Conservation (phyloP, 176 grass and related monocot genomes). For the Eremochloa ophiuroides region DNA sequence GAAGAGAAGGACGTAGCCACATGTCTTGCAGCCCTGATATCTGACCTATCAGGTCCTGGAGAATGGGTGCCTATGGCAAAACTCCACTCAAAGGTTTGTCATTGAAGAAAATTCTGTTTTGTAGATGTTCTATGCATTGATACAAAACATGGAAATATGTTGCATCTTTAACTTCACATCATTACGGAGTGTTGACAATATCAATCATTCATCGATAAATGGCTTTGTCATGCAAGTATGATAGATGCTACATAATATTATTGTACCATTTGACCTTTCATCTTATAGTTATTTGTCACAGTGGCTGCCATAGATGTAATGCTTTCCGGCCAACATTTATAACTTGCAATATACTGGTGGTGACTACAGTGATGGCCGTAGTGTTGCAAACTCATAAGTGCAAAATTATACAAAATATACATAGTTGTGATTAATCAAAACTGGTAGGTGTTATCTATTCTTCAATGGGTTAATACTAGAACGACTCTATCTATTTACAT, state of each 20-base stretch:
- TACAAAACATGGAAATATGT: background rate
- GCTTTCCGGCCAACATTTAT: background rate
- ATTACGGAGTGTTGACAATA: slow-evolving; percentile 4
- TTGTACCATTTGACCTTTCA: background rate
- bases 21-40: slow-evolving; percentile 35
- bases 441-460: background rate
- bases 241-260: background rate
- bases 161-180: background rate
- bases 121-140: background rate
- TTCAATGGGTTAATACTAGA: background rate
- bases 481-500: background rate
- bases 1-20: slow-evolving; percentile 35
- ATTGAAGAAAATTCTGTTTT: slow-evolving; percentile 5
- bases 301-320: background rate
- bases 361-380: background rate
- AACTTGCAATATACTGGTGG: background rate
- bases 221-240: background rate
- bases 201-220: background rate
- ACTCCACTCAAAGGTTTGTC: slow-evolving; percentile 63
- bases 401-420: background rate
- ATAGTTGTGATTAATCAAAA: background rate
- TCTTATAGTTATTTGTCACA: background rate
- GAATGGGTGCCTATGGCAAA: slow-evolving; percentile 42
- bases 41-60: slow-evolving; percentile 24
- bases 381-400: background rate